These are phyloP conservation scores for Tillandsia fasciculata DNA, from an alignment of 176 grass and related monocot genomes.

Conservation along the genomic window DNA sequence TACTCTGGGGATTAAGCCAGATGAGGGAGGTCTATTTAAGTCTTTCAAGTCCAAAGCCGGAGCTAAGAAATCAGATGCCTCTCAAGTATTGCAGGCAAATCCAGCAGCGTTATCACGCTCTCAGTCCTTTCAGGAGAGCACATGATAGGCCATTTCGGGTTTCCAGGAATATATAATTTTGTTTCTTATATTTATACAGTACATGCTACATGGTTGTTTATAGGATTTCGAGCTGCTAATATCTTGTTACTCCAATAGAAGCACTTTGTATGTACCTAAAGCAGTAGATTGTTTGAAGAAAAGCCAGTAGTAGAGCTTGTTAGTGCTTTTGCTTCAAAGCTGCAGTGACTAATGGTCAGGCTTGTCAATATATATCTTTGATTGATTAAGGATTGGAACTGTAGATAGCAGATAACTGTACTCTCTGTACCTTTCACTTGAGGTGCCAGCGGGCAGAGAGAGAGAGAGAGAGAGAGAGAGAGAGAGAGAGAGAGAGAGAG, in stretches of 20 bases:
- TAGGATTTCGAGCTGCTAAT: not conserved
- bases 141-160: constrained; percentile 19
- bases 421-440: not conserved
- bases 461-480: not conserved
- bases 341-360: not conserved
- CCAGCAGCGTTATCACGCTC: constrained; percentile 74
- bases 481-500: not conserved
- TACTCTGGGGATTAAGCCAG: constrained; percentile 84
- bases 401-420: not conserved
- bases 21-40: constrained; percentile 48
- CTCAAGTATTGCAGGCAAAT: constrained; percentile 54
- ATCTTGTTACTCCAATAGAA: not conserved
- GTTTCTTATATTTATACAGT: not conserved
- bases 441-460: not conserved
- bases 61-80: constrained; percentile 29
- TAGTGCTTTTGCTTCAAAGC: not conserved
- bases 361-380: not conserved
- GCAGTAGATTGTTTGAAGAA: not conserved
- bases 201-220: not conserved
- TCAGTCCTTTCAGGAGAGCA: constrained; percentile 71
- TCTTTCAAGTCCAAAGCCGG: constrained; percentile 56
- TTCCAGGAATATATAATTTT: not conserved
- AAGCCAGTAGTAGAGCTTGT: not conserved
- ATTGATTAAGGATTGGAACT: not conserved
- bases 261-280: not conserved